phyloP scores from a whole-genome alignment of 2,329 filamentous ascomycete genomes.

The Intubia oerlemansii region DNA sequence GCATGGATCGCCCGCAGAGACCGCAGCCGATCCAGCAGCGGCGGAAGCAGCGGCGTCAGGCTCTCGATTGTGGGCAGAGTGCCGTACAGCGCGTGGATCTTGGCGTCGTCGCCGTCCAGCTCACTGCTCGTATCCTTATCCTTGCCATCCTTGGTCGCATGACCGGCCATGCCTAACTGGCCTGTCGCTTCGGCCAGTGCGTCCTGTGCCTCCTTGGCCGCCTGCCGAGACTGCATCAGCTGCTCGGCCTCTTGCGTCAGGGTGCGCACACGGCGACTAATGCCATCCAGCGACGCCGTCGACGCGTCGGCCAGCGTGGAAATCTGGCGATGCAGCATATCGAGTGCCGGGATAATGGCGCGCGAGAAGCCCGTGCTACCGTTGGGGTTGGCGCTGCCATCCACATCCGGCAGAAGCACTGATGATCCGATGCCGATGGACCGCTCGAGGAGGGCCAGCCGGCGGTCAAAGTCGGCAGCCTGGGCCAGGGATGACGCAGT shows the following conservation, averaged over 20 bases:
- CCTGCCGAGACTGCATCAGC: conserved; percentile 41
- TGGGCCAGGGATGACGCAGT: no score
- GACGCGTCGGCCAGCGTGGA: conserved; percentile 51
- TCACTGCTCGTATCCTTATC: conserved; percentile 13
- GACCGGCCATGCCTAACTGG: no score
- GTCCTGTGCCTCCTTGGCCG: conserved; percentile 40
- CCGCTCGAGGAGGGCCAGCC: conserved; percentile 60
- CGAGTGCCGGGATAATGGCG: conserved; percentile 65
- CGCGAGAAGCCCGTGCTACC: conserved; percentile 19
- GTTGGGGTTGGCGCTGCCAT: background rate
- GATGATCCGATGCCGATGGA: conserved; percentile 59
- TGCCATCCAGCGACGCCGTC: conserved; percentile 49
- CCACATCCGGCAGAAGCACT: conserved; percentile 31
- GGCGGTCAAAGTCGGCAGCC: conserved; percentile 70
- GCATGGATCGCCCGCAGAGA: conserved; percentile 71
- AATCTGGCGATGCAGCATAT: conserved; percentile 63
- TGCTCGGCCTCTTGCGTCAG: conserved; percentile 52
- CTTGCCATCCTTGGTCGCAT: conserved; percentile 10
- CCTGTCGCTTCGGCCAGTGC: conserved; percentile 18
- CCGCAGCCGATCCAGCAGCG: conserved; percentile 65
- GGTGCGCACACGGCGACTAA: conserved; percentile 47
- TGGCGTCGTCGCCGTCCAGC: conserved; percentile 48
- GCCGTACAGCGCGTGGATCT: conserved; percentile 81
- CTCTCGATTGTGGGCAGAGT: conserved; percentile 76
- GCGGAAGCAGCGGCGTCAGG: conserved; percentile 64